A percentile compares a stretch with the other conserved stretches of the same genome.
Conservation (phyloP, 2,329 filamentous ascomycete species). For the Colletotrichum plurivorum region DNA sequence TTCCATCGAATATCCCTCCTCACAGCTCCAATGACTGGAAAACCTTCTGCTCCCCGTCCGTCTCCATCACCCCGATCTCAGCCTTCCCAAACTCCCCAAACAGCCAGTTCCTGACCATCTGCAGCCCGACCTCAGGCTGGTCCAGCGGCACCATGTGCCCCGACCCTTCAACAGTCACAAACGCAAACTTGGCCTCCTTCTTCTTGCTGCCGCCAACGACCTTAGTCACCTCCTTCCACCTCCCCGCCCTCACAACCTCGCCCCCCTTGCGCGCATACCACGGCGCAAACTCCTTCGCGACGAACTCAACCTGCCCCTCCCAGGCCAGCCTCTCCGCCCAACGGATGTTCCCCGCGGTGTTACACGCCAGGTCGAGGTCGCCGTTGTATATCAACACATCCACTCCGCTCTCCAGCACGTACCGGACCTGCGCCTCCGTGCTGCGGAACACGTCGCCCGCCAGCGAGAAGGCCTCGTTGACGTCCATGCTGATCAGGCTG, state of each 20-base stretch:
- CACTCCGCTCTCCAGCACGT: conserved; percentile 36
- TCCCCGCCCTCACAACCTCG: conserved; percentile 10
- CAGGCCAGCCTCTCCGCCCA: conserved; percentile 58
- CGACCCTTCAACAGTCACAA: conserved; percentile 51
- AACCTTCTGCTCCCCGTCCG: background rate
- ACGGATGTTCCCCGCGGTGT: conserved; percentile 47
- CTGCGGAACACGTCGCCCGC: conserved; percentile 37
- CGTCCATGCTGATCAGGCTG: conserved; percentile 22
- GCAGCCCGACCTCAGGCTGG: conserved; percentile 38
- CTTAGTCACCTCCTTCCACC: conserved; percentile 37
- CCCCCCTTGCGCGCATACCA: conserved; percentile 36
- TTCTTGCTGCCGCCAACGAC: background rate
- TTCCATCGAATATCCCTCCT: background rate
- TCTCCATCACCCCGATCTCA: background rate
- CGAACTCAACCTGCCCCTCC: conserved; percentile 60
- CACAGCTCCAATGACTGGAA: conserved; percentile 27
- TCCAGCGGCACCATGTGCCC: conserved; percentile 56
- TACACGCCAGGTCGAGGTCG: conserved; percentile 43
- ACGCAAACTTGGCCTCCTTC: conserved; percentile 38
- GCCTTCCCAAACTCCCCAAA: conserved; percentile 26
- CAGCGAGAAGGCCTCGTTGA: conserved; percentile 38
- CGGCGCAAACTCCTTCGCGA: conserved; percentile 45
- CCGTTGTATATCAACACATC: conserved; percentile 45
- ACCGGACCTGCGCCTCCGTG: conserved; percentile 17
- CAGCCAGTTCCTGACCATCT: conserved; percentile 42